A percentile compares a stretch with the other conserved stretches of the same genome.
Conservation (phyloP, 768 basidiomycete species). For the Mycena rosella region DNA sequence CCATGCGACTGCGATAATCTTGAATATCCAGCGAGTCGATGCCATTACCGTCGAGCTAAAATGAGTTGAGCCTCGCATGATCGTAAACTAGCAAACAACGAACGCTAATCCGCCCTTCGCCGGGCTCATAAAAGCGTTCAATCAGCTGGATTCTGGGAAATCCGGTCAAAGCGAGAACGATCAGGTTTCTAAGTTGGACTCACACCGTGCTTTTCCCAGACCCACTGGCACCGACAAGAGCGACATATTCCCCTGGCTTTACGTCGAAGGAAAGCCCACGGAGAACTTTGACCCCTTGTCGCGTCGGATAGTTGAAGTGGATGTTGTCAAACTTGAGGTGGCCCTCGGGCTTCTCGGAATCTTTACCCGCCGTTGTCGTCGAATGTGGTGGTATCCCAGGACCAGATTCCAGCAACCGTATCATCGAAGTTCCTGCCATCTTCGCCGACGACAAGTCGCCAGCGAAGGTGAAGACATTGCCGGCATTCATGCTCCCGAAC, state of each 20-base stretch:
- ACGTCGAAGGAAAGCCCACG: slow-evolving; percentile 79
- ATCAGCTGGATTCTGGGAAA: slow-evolving; percentile 76
- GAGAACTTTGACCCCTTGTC: slow-evolving; percentile 87
- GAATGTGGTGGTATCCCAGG: slow-evolving; percentile 88
- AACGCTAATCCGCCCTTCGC: slow-evolving; percentile 76
- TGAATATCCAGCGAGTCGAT: slow-evolving; percentile 84
- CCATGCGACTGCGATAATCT: slow-evolving; percentile 89
- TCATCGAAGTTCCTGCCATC: slow-evolving; percentile 78
- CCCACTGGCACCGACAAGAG: slow-evolving; percentile 84
- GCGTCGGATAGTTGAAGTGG: slow-evolving; percentile 90
- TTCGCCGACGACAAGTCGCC: slow-evolving; percentile 90
- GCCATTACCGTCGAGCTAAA: slow-evolving; percentile 77
- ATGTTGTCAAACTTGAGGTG: slow-evolving; percentile 83
- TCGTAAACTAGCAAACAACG: slow-evolving; percentile 35
- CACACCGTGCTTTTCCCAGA: slow-evolving; percentile 88
- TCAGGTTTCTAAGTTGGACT: not conserved
- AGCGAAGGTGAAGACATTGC: slow-evolving; percentile 83
- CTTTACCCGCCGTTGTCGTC: slow-evolving; percentile 60
- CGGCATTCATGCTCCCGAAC: slow-evolving; percentile 30
- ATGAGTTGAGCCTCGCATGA: slow-evolving; percentile 18
- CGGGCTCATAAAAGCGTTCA: slow-evolving; percentile 87
- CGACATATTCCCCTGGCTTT: slow-evolving; percentile 83
- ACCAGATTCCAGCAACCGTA: slow-evolving; percentile 77
- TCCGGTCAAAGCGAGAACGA: too few species aligned
- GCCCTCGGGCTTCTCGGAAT: slow-evolving; percentile 62